Base-by-base conservation (phyloP, 345 rosid genomes). In the Lepidium africanum region DNA sequence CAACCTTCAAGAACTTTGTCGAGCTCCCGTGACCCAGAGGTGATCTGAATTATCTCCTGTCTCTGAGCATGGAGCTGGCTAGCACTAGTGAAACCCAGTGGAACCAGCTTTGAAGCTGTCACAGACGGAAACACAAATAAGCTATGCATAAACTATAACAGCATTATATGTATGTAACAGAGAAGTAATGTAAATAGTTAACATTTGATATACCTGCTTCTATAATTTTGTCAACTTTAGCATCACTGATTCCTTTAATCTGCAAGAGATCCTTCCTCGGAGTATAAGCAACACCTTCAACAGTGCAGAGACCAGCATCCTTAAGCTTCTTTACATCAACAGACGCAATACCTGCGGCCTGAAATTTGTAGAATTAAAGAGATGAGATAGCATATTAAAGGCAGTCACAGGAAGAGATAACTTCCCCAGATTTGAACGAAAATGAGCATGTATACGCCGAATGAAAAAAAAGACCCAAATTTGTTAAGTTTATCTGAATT, bases 241-340 rank as follows among this genome's bases (percentile, higher is more conserved):
- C 95, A 63, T 94, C 97, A 66, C 97, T 94, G 27, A 94, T 91
- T 75, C 97, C 99, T 79, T 94, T 89, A 50, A 91, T 89, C 76
- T 88, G 96, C 74, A 93, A 85, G 63, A 94, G 99, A 80, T 91
- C 97, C 84, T 91, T 91, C 79, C 99, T 84, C 3, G 97, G 92
- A 48, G 95, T 83, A 70, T 85, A 94, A 41, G 84, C 96, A 77
- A 91, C 88, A 73, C 95, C 81, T 79, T 91, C 99, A 27, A 94
- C 97, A 9, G 96, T 94, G 63, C 96, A 94, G 53, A 94, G 86
- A 63, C 95, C 99, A 3, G 90, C 95, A 76, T 91, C 97, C 74
- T 84, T 94, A 60, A 89, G 93, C 85, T 94, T 94, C 83, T 94
- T 91, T 41, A 91, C 70, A 30, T 94, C 99, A 9, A 91, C 72